Conservation (phyloP, 2,329 filamentous ascomycete genomes). For the Fusarium tjaetaba region DNA sequence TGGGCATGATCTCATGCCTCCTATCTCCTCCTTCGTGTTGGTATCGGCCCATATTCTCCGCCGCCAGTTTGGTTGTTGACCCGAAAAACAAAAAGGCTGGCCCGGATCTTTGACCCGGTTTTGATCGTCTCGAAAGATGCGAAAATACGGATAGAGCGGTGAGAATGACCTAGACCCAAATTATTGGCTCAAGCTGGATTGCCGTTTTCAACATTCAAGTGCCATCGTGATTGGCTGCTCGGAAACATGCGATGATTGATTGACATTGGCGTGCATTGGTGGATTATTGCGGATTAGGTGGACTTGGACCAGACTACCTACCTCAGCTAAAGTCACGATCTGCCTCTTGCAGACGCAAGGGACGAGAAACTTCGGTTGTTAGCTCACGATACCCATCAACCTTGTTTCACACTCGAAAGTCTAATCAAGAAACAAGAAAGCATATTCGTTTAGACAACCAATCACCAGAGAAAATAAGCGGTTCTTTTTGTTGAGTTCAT, state of each 20-base stretch:
- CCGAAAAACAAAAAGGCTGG: constrained; percentile 2
- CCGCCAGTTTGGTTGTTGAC: constrained; percentile 16
- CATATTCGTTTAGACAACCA: neutral
- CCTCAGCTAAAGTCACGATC: constrained; percentile 10
- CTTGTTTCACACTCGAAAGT: constrained; percentile 4
- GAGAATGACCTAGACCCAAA: constrained; percentile 10
- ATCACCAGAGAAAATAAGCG: neutral
- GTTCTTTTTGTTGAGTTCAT: neutral
- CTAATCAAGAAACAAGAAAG: neutral
- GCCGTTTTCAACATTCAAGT: constrained; percentile 35
- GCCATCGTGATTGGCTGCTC: constrained; percentile 31
- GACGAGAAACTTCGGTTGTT: neutral
- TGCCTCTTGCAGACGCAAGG: neutral
- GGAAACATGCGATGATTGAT: constrained; percentile 15
- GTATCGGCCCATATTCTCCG: constrained; percentile 28
- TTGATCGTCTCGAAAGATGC: neutral
- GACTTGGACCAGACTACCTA: neutral
- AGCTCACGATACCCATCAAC: neutral
- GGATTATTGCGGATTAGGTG: neutral
- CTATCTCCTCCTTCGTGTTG: constrained; percentile 8
- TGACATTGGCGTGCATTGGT: constrained; percentile 24
- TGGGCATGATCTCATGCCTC: neutral
- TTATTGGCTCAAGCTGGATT: constrained; percentile 19
- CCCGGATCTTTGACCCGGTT: constrained; percentile 1
- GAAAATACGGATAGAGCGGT: constrained; percentile 17